These are phyloP conservation scores for Alternaria metachromatica DNA, from an alignment of 2,329 filamentous ascomycete genomes.

Conservation along the genomic window DNA sequence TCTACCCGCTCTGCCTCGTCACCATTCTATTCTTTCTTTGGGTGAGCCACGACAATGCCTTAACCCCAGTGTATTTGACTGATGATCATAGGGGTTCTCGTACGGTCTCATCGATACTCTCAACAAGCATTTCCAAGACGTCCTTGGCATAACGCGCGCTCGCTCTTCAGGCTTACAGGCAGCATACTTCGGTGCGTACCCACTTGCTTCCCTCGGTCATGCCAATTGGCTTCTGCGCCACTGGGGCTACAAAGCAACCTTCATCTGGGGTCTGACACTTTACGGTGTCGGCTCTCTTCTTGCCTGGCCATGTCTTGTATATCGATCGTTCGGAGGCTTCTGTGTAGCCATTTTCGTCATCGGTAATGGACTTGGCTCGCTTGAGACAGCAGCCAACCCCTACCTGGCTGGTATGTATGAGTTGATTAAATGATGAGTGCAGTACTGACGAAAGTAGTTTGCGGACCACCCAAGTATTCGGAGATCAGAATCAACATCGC, in stretches of 20 bases:
- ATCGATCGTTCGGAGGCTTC: conserved; percentile 65
- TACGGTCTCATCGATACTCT: conserved; percentile 65
- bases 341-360: conserved; percentile 65
- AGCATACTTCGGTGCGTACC: conserved; percentile 59
- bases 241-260: conserved; percentile 56
- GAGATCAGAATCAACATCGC: conserved; percentile 66
- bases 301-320: conserved; percentile 65
- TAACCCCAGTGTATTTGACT: too few relatives aligned
- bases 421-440: background rate
- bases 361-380: conserved; percentile 59
- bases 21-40: conserved; percentile 71
- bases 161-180: conserved; percentile 57
- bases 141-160: conserved; percentile 53
- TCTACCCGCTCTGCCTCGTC: conserved; percentile 71
- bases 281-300: conserved; percentile 64
- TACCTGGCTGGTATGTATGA: conserved; percentile 19
- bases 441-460: conserved; percentile 44
- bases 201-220: conserved; percentile 57
- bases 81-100: conserved; percentile 53
- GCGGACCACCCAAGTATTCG: conserved; percentile 65
- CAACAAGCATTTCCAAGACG: conserved; percentile 57
- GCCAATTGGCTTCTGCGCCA: conserved; percentile 58
- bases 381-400: conserved; percentile 67
- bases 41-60: conserved; percentile 44
- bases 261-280: conserved; percentile 61